Evolutionary conservation across 2,329 filamentous ascomycete species (phyloP).

Genomic region (Microdochium nivale): DNA sequence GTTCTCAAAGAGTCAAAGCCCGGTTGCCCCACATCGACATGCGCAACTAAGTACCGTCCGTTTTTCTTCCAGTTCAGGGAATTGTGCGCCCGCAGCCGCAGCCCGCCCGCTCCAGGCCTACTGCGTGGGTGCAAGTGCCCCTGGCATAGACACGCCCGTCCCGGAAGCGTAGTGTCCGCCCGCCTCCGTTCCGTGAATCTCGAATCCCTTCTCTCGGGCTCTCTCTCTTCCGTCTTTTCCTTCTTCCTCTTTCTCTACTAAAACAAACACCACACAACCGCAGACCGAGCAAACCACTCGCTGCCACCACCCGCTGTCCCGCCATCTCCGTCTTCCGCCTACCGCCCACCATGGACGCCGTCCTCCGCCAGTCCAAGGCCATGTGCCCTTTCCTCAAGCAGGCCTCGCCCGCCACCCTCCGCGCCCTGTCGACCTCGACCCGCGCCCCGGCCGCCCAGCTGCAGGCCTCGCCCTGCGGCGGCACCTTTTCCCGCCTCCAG

Average conservation of each 20-base stretch:
- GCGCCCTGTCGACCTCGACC: conserved; percentile 73
- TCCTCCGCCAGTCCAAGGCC: conserved; percentile 89
- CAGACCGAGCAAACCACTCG: not conserved
- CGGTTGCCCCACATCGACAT: not conserved
- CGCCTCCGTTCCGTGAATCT: not conserved
- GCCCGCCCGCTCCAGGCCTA: not conserved
- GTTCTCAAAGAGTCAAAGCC: not conserved
- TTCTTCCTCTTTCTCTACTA: not conserved
- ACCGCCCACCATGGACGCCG: conserved; percentile 83
- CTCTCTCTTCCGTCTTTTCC: not conserved
- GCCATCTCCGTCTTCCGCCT: not conserved
- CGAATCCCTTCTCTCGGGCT: not conserved
- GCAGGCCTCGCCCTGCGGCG: conserved; percentile 47
- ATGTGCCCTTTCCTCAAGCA: conserved; percentile 98
- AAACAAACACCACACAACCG: not conserved
- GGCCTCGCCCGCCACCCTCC: conserved; percentile 83
- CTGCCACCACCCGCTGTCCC: not conserved
- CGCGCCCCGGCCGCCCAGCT: conserved; percentile 53
- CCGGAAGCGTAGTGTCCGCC: not conserved
- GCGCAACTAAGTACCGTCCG: not conserved
- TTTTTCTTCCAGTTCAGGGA: not conserved
- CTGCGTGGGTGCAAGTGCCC: too few species aligned
- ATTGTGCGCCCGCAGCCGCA: too few species aligned
- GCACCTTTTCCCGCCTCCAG: conserved; percentile 95
- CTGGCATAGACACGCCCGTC: not conserved